Conservation (phyloP, 345 rosid genomes). For the Brassica incana region DNA sequence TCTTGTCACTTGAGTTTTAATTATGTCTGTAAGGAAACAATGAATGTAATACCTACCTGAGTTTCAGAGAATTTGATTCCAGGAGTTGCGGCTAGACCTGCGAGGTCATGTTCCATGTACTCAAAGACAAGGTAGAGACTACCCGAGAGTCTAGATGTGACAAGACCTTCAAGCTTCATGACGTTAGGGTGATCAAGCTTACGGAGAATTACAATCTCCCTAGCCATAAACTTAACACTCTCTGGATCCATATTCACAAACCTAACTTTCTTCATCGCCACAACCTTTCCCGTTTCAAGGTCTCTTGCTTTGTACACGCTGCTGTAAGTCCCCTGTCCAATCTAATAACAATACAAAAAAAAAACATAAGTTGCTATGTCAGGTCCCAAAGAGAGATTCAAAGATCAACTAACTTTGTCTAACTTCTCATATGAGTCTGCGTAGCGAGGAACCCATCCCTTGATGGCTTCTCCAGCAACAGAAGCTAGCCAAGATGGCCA, state of each 20-base stretch:
- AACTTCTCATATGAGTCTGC: constrained; percentile 41
- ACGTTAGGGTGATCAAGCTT: constrained; percentile 80
- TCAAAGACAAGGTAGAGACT: constrained; percentile 88
- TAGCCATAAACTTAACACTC: constrained; percentile 89
- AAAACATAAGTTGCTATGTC: not conserved
- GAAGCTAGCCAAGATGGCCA: constrained; percentile 44
- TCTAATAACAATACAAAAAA: constrained; percentile 36
- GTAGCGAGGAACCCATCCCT: constrained; percentile 41
- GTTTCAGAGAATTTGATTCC: constrained; percentile 69
- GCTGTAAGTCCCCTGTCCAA: constrained; percentile 93
- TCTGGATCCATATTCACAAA: constrained; percentile 86
- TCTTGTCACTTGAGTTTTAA: not conserved
- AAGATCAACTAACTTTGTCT: constrained; percentile 32
- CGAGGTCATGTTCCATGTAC: constrained; percentile 67
- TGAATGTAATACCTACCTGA: constrained; percentile 46
- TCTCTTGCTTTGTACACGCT: constrained; percentile 89
- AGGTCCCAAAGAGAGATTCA: not conserved
- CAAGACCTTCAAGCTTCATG: constrained; percentile 88
- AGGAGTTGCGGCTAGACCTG: constrained; percentile 62
- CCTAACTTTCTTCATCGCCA: constrained; percentile 86
- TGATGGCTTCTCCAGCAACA: constrained; percentile 40
- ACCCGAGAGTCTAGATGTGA: constrained; percentile 89
- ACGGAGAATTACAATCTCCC: constrained; percentile 73
- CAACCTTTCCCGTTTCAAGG: constrained; percentile 64
- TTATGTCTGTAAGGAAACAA: not conserved